Base-by-base conservation (phyloP, 2,329 filamentous ascomycete species). In the Neonectria neomacrospora region DNA sequence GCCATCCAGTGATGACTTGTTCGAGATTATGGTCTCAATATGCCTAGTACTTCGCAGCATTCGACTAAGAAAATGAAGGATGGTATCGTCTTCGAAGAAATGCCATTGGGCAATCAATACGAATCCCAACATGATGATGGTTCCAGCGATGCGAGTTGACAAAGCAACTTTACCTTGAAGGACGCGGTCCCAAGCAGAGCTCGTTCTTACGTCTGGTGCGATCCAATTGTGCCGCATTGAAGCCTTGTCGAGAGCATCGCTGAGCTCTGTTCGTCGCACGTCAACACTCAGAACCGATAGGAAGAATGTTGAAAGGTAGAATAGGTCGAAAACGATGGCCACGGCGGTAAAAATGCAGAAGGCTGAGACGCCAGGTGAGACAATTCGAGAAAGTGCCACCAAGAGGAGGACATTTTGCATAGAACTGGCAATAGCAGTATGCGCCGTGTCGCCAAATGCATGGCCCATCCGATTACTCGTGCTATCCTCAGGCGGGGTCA, bases 281-380 rank as follows among this genome's bases (percentile, higher is more conserved):
- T 95, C 92, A 45, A 95, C 89, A 71, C 91, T 94, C 23, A 95
- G 81, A 12, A 95, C 91, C 1, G 91, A 88, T 3, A 94, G 82
- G 73, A 95, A 94, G 78, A 94, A 94, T 0, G 91, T 94, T 8
- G 92, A 85, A 22, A 94, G 83, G 72, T 91, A 94, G 71, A 94
- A 88, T 65, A 91, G 91, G 76, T 95, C 92, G 71, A 94, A 90
- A 1, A 91, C 78, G 14, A 93, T 86, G 1, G 91, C 92, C 54
- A 94, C 86, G 2, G 89, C 89, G 3, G 90, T 89, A 75, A 94
- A 95, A 1, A 86, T 86, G 77, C 92, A 94, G 71, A 94, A 94
- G 0, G 89, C 90, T 1, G 88, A 86, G 3, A 94, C 90, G 51
- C 90, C 90, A 0, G 90, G 86, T 5, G 89, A 89, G 1, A 92